Base-by-base conservation (phyloP, 2,329 filamentous ascomycete species). In the Aspergillus fumigatiaffinis region DNA sequence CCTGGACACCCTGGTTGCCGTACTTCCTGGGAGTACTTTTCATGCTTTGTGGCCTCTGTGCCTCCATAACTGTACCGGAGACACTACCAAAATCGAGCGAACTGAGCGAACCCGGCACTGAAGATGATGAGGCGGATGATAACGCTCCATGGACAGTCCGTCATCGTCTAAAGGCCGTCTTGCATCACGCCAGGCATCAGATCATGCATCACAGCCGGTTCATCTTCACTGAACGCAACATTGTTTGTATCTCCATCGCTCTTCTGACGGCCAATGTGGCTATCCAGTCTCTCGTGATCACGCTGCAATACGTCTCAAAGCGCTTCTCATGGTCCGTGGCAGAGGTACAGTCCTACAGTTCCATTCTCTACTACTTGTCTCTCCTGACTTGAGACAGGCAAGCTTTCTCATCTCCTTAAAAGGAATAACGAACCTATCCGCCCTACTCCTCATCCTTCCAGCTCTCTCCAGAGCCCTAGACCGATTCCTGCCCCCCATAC, bases 231-330 rank as follows among this genome's bases (percentile, higher is more conserved):
- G 17, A 55, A 29, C 20, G 21, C 20, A 53, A 52, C 21, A 52
- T 41, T 7, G 21, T 57, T 4, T 50, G 44, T 10, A 57, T 61
- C 23, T 59, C 50, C 3, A 17, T 55, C 25, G 54, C 59, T 17
- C 59, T 55, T 32, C 26, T 61, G 12, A 21, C 38, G 14, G 52
- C 56, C 10, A 55, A 41, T 32, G 52, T 57, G 38, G 57, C 56
- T 5, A 32, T 25, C 12, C 53, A 59, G 54, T 44, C 59, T 5
- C 49, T 61, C 21, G 35, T 49, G 29, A 47, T 61, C 14, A 54
- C 53, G 51, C 48, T 61, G 14, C 59, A 59, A 42, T 61, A 61
- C 49, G 59, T 46, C 12, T 61, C 59, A 28, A 56, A 55, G 28
- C 56, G 59, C n/a, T 59, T 56, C 38, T 42, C 49, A 14, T 61